A percentile compares a stretch with the other conserved stretches of the same genome.
Conservation (phyloP, 2,329 filamentous ascomycete genomes). For the Pseudogymnoascus verrucosus region DNA sequence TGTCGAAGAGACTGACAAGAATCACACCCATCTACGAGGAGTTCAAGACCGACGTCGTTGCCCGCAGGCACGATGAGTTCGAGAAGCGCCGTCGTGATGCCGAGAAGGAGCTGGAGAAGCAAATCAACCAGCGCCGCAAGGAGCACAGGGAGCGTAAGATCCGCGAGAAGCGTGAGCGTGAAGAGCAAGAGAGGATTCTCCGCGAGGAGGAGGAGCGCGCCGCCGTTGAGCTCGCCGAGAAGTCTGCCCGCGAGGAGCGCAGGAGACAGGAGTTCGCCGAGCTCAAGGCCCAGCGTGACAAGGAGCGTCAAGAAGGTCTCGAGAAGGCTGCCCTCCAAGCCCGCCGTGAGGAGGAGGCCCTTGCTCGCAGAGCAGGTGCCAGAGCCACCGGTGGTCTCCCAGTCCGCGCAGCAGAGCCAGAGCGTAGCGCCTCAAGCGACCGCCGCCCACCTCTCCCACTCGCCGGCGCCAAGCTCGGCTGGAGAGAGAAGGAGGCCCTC, state of each 20-base stretch:
- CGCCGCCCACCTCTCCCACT: conserved; percentile 55
- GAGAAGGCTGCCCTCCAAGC: conserved; percentile 63
- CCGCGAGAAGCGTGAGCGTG: conserved; percentile 73
- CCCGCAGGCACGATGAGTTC: conserved; percentile 88
- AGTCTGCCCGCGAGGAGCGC: conserved; percentile 69
- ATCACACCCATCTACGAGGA: conserved; percentile 77
- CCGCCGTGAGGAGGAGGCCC: conserved; percentile 80
- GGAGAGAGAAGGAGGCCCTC: conserved; percentile 64
- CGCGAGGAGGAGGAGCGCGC: conserved; percentile 81
- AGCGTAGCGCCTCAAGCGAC: conserved; percentile 39
- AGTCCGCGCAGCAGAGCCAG: conserved; percentile 31
- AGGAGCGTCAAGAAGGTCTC: conserved; percentile 58
- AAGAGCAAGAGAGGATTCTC: conserved; percentile 71
- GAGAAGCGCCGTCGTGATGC: conserved; percentile 88
- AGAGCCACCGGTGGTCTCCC: conserved; percentile 42
- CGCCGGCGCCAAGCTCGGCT: conserved; percentile 54
- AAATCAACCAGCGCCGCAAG: conserved; percentile 80
- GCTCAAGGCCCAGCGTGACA: conserved; percentile 56
- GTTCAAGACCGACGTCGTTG: conserved; percentile 74
- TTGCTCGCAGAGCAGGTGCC: conserved; percentile 62
- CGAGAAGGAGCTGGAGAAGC: conserved; percentile 85
- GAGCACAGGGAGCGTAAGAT: conserved; percentile 77
- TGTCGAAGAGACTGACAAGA: conserved; percentile 85
- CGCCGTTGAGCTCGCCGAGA: conserved; percentile 78
- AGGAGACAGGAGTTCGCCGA: conserved; percentile 62